A percentile compares a stretch with the other conserved stretches of the same genome.
phyloP scores from a whole-genome alignment of 2,329 filamentous ascomycete species.

The Dothidotthia symphoricarpi region DNA sequence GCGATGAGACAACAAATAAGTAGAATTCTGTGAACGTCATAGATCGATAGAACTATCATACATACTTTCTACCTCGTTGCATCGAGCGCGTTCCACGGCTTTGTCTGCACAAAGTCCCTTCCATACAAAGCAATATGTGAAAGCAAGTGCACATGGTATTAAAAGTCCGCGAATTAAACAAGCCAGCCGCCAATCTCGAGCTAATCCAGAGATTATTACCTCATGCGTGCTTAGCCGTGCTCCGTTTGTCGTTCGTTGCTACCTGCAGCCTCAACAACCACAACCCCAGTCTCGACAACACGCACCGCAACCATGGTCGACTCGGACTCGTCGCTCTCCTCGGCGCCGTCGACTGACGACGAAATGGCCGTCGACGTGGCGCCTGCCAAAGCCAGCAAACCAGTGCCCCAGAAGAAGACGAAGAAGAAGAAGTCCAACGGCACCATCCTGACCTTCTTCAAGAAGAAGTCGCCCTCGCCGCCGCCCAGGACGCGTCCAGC shows the following conservation, averaged over 20 bases:
- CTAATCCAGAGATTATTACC: constrained; percentile 25
- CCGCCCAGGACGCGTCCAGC: constrained; percentile 72
- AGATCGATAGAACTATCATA: too few species aligned
- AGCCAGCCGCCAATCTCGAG: not conserved
- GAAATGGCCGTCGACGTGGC: constrained; percentile 44
- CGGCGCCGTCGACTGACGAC: constrained; percentile 59
- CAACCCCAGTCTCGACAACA: constrained; percentile 22
- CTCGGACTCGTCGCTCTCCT: constrained; percentile 57
- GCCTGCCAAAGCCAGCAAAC: constrained; percentile 25
- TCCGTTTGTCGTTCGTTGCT: constrained; percentile 25
- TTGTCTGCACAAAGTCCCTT: too few species aligned
- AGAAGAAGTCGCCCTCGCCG: constrained; percentile 44
- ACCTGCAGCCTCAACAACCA: constrained; percentile 20
- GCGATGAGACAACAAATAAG: too few species aligned
- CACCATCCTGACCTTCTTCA: constrained; percentile 41
- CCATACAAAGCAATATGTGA: not conserved
- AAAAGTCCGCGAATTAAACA: constrained; percentile 2
- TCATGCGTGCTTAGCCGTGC: constrained; percentile 37
- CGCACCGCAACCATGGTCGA: constrained; percentile 49
- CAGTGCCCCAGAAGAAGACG: constrained; percentile 29
- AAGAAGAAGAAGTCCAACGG: constrained; percentile 37
- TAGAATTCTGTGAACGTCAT: too few species aligned
- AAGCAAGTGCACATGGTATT: not conserved
- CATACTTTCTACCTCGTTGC: too few species aligned
- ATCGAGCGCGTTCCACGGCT: too few species aligned